Base-by-base conservation (phyloP, 768 basidiomycete genomes). In the Trichaptum fuscoviolaceum region DNA sequence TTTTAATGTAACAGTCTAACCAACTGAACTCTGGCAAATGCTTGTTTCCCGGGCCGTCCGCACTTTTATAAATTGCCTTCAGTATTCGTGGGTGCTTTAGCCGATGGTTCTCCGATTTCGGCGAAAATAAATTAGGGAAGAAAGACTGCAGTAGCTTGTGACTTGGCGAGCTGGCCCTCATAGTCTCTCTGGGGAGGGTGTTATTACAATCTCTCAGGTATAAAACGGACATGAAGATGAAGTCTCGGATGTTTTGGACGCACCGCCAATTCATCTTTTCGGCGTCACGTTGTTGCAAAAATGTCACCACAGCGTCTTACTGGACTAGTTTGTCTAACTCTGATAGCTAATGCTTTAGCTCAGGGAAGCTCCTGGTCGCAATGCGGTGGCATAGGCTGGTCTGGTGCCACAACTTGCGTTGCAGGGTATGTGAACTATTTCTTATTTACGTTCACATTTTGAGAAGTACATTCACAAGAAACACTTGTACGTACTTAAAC, bases 311-410 rank as follows among this genome's bases (percentile, higher is more conserved):
- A 20, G 15, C 42, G 42, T 52, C 42, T 52, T 52, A 15, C 20
- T 52, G 42, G 42, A 52, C 15, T 52, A 15, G 20, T 52, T 15
- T 52, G 42, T 52, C 20, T 52, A 52, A 12, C 6, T 52, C 10
- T 52, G 15, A 20, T 52, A 52, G 42, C 42, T 12, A 20, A 4
- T 52, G 42, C 42, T 12, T 52, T 52, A 52, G 42, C 42, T 12
- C 42, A 52, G 10, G 42, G 42, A 15, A 52, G 42, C 20, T 12
- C 42, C 20, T 52, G 42, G 42, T 52, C 42, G 20, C 59, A 61
- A 59, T 79, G 78, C 66, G 78, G 78, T 35, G 78, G 78, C 9
- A 63, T 70, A 58, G 73, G 71, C 8, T 79, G 77, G 77, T 72
- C 72, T 30, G 79, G 79, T 0, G 52, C 72, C 12, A 78, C 77